Conservation (phyloP, 75 land plant species). For the Larix kaempferi region DNA sequence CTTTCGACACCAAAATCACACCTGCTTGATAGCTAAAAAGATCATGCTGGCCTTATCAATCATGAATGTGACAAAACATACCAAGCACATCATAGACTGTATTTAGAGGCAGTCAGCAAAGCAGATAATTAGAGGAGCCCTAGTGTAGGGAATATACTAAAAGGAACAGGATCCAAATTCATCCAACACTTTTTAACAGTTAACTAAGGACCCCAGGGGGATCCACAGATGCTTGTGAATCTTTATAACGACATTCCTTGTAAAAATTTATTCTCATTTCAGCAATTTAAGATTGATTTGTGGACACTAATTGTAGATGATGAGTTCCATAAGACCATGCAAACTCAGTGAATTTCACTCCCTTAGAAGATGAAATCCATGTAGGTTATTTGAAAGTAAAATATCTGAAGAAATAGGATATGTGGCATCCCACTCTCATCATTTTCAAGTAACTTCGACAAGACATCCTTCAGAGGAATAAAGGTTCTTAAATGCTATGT, state of each 20-base stretch:
- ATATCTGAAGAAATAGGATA: neutral
- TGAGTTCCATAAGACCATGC: neutral
- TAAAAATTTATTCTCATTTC: neutral
- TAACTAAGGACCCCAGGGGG: neutral
- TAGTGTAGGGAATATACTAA: neutral
- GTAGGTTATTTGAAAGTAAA: neutral
- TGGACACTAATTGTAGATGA: neutral
- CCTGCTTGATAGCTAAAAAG: neutral
- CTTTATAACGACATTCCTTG: no score
- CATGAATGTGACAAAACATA: neutral
- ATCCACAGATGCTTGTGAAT: neutral
- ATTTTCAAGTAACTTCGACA: no score
- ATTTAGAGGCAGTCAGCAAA: neutral
- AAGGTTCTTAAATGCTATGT: no score
- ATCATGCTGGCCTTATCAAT: neutral
- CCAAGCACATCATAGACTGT: neutral
- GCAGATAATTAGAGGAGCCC: neutral
- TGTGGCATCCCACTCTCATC: neutral
- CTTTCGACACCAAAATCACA: neutral
- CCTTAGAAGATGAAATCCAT: neutral
- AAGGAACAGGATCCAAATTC: neutral
- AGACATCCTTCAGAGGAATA: no score
- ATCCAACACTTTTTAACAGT: neutral
- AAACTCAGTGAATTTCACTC: neutral
- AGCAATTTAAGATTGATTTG: neutral